These are phyloP conservation scores for Roridomyces roridus DNA, from an alignment of 768 basidiomycete genomes.

Conservation along the genomic window DNA sequence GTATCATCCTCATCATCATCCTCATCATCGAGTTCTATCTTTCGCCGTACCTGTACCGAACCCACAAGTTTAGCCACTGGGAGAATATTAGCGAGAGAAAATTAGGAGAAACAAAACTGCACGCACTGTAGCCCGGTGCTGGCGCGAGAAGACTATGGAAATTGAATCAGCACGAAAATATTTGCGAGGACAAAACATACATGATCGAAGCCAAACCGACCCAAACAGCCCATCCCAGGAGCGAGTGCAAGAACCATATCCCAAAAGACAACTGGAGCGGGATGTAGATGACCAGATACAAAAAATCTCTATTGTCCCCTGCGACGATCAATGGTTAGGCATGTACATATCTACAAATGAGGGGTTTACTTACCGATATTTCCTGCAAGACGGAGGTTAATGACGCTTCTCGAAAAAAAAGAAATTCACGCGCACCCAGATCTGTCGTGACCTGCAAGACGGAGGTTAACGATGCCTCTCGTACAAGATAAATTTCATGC, in stretches of 20 bases:
- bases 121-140: slow-evolving; percentile 61
- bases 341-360: too few relatives aligned
- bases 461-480: too few relatives aligned
- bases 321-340: too few relatives aligned
- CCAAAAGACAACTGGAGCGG: slow-evolving; percentile 31
- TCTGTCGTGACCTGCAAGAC: slow-evolving; percentile 80
- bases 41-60: too few relatives aligned
- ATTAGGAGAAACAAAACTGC: slow-evolving; percentile 43
- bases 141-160: slow-evolving; percentile 45
- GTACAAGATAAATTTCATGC: too few relatives aligned
- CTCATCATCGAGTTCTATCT: too few relatives aligned
- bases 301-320: slow-evolving; percentile 20
- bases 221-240: slow-evolving; percentile 2
- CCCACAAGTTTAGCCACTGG: slow-evolving; percentile 1
- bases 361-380: too few relatives aligned
- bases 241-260: slow-evolving; percentile 56
- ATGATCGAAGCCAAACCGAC: slow-evolving; percentile 17
- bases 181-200: slow-evolving; percentile 46
- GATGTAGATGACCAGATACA: slow-evolving; percentile 6
- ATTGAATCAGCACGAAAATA: too few relatives aligned
- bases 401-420: not conserved
- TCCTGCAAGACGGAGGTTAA: too few relatives aligned
- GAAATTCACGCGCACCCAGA: slow-evolving; percentile 13
- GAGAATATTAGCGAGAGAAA: not conserved
- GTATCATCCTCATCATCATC: too few relatives aligned